phyloP scores from a whole-genome alignment of 139 green algal genomes.

The Haematococcus lacustris region DNA sequence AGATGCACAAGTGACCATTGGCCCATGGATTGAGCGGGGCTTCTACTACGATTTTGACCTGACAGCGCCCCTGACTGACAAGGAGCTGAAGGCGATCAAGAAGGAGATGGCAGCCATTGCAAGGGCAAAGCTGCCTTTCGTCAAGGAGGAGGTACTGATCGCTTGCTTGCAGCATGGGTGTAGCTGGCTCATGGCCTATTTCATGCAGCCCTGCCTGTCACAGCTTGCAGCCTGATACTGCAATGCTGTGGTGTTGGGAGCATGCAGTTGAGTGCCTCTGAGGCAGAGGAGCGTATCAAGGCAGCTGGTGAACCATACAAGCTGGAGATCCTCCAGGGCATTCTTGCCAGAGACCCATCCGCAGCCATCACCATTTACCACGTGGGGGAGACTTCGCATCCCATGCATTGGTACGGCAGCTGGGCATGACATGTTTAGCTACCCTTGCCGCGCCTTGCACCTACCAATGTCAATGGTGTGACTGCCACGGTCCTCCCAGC shows the following conservation, averaged over 20 bases:
- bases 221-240: too few relatives aligned
- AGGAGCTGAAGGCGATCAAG: slow-evolving; percentile 88
- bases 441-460: too few relatives aligned
- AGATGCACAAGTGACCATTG: slow-evolving; percentile 85
- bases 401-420: slow-evolving; percentile 37
- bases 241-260: too few relatives aligned
- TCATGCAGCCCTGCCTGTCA: too few relatives aligned
- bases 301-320: slow-evolving; percentile 91
- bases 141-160: slow-evolving; percentile 75
- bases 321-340: slow-evolving; percentile 89
- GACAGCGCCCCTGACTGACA: slow-evolving; percentile 63
- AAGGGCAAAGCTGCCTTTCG: slow-evolving; percentile 68
- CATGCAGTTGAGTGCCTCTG: slow-evolving; percentile 55
- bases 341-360: slow-evolving; percentile 55
- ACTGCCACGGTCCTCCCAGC: too few relatives aligned
- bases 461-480: too few relatives aligned
- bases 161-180: too few relatives aligned
- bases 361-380: slow-evolving; percentile 97
- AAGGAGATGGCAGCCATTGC: slow-evolving; percentile 93
- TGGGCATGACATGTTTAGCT: too few relatives aligned
- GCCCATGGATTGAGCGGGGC: slow-evolving; percentile 92
- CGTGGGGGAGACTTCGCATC: slow-evolving; percentile 73
- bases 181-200: too few relatives aligned
- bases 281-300: slow-evolving; percentile 77
- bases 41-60: slow-evolving; percentile 99